Evolutionary conservation across 331 rosid species (phyloP), one percentile per base, ranked within the genome.

Genomic region (Prunus yedoensis): DNA sequence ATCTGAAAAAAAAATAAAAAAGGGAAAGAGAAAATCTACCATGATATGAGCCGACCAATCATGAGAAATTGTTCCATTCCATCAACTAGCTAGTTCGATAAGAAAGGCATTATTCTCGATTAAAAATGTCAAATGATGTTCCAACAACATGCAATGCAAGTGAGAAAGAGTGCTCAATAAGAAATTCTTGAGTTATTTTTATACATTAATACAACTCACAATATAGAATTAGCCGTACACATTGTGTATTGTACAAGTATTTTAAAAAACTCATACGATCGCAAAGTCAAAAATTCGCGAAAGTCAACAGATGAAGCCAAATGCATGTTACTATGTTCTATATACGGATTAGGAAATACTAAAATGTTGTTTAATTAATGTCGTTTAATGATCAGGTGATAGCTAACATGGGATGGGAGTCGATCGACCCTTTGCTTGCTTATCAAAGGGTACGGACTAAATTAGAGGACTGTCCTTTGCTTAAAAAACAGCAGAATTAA

Each of bases 391-490:
- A 49, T 53, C 41, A 43, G 45, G 15, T 63, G 68, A 32, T 32
- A 17, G 16, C 63, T 47, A 68, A 43, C 51, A 21, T 21, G 21
- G 21, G 21, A 62, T 51, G 65, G 79, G 64, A 77, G 18, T 52
- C 38, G 38, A 32, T 0, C 32, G 9, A 35, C 41, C 43, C 43
- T 66, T 51, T 50, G 62, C 68, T 51, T 50, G 62, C 68, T 54
- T 6, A 67, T 51, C 70, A 56, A 41, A 66, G 52, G 78, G 89
- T 85, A 88, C 86, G 88, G 91, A 80, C 70, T 50, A 76, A 38
- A 27, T 3, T 68, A 62, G 78, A 56, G 91, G 67, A 85, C 85
- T n/a, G 74, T 77, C 57, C 84, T 79, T 76, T 80, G 56, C 75
- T 61, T 85, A 20, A 15, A 73, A 38, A 70, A 21, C 66, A 43